These are phyloP conservation scores for Nicotiana benthamiana DNA, from an alignment of 257 asterid genomes.

Conservation along the genomic window DNA sequence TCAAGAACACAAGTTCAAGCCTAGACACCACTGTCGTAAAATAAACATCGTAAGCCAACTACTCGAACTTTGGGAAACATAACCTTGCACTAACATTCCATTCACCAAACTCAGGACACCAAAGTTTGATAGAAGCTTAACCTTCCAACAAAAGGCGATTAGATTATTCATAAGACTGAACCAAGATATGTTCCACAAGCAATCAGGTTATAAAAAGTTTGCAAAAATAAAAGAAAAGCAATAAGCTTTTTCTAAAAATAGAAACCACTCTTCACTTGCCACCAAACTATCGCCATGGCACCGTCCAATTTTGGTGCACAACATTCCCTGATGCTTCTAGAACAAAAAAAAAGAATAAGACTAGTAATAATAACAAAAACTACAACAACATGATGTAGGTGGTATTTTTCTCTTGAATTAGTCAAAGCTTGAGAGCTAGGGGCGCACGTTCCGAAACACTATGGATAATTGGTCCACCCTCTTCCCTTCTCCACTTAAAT, in stretches of 20 bases:
- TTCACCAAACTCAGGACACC: neutral
- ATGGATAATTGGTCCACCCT: too few species aligned
- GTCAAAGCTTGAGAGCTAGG: too few species aligned
- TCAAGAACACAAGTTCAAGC: neutral
- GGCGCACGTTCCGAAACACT: too few species aligned
- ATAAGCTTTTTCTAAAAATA: neutral
- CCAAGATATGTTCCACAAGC: neutral
- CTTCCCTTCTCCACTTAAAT: too few species aligned
- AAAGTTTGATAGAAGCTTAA: neutral
- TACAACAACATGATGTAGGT: neutral
- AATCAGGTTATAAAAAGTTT: neutral
- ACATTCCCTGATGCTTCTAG: neutral
- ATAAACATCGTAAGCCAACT: neutral
- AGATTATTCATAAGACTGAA: neutral
- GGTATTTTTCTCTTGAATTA: too few species aligned
- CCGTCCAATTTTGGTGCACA: neutral
- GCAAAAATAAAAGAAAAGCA: neutral
- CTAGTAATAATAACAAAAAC: neutral
- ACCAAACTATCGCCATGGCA: neutral
- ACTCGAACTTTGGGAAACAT: neutral
- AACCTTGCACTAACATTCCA: neutral
- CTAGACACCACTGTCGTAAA: neutral
- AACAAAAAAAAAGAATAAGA: neutral
- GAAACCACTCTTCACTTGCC: neutral
- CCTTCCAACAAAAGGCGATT: neutral